Evolutionary conservation across 306 rosid species (phyloP).

Genomic region (Aeschynomene evenia): DNA sequence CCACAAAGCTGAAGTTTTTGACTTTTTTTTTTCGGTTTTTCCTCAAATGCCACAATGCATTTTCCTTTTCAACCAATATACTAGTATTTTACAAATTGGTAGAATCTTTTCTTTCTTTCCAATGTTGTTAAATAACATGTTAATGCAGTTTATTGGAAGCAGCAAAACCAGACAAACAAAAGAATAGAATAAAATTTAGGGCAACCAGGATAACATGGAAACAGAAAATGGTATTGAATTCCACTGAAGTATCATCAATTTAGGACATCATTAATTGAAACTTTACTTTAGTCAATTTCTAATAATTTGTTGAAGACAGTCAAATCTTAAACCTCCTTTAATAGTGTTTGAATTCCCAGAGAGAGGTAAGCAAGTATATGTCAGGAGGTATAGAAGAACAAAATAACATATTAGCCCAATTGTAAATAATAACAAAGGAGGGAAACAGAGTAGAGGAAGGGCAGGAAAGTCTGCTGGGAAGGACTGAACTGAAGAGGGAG

Average conservation of each 20-base stretch:
- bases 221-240: constrained; percentile 6
- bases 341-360: not conserved
- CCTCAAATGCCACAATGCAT: not conserved
- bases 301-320: not conserved
- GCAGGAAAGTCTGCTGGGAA: no score
- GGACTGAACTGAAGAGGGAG: no score
- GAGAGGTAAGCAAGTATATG: no score
- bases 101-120: not conserved
- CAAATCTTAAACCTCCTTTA: not conserved
- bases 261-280: not conserved
- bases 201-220: not conserved
- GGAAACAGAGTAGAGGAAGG: no score
- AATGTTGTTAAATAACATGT: not conserved
- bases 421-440: no score
- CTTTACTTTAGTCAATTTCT: not conserved
- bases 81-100: not conserved
- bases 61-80: not conserved
- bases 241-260: not conserved
- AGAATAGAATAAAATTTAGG: not conserved
- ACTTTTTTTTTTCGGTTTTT: no score
- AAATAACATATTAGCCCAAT: no score
- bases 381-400: no score
- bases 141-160: not conserved
- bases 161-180: not conserved
- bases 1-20: constrained; percentile 4